Evolutionary conservation across 148 eudicot species (phyloP).

Genomic region (Vaccinium myrtillus): DNA sequence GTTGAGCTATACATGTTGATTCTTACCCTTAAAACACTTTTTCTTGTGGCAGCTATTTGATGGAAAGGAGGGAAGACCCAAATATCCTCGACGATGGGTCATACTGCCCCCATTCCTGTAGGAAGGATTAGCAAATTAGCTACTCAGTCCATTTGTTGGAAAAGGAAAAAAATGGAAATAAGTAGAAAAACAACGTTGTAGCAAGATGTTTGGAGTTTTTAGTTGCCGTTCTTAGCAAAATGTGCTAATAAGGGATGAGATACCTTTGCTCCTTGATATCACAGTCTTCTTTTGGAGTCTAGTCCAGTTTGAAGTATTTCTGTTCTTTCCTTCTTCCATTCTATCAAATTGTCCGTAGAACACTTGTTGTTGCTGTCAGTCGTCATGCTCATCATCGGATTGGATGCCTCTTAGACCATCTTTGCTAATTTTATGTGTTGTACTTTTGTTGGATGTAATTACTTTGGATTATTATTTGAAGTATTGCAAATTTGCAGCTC

Average conservation of each 20-base stretch:
- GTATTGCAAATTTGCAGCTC: too few species aligned
- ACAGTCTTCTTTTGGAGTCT: neutral
- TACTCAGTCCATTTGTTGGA: neutral
- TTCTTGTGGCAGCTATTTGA: conserved; percentile 69
- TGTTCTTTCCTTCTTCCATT: neutral
- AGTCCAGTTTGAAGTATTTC: conserved; percentile 2
- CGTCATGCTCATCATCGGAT: neutral
- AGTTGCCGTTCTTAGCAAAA: neutral
- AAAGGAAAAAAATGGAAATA: neutral
- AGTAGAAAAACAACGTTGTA: neutral
- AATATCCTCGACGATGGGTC: conserved; percentile 95
- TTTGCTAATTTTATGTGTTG: neutral
- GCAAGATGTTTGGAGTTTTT: neutral
- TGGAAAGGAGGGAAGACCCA: conserved; percentile 94
- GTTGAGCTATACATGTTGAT: neutral
- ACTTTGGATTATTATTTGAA: neutral
- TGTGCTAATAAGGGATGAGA: neutral
- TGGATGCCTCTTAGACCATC: neutral
- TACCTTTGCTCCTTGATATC: neutral
- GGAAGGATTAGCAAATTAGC: conserved; percentile 10
- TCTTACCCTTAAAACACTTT: neutral
- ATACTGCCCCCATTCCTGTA: conserved; percentile 94
- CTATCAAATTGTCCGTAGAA: neutral
- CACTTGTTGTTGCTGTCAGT: neutral
- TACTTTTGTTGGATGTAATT: neutral